These are phyloP conservation scores for Yarrowia galli DNA, from an alignment of 1,139 yeast species.

Conservation along the genomic window DNA sequence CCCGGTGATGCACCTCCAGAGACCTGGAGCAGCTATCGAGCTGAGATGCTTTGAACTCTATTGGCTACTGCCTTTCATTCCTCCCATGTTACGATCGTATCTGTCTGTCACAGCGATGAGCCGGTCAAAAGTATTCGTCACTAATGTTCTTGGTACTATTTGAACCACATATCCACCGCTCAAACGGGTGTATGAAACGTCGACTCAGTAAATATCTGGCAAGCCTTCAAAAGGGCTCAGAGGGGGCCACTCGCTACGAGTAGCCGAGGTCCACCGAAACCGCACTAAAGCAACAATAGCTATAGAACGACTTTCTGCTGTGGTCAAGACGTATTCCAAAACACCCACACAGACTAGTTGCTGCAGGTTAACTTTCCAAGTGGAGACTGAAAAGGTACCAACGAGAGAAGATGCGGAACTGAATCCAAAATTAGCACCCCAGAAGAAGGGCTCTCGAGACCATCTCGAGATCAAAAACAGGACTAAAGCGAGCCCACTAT, in stretches of 20 bases:
- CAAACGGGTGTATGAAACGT: too few relatives aligned
- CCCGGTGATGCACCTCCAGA: too few relatives aligned
- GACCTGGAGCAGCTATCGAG: too few relatives aligned
- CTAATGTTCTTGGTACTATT: too few relatives aligned
- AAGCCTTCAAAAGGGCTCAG: too few relatives aligned
- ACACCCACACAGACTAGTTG: too few relatives aligned
- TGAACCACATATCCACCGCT: too few relatives aligned
- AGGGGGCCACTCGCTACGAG: too few relatives aligned
- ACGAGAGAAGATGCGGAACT: background rate
- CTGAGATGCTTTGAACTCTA: background rate
- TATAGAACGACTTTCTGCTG: background rate
- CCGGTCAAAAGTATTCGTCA: background rate
- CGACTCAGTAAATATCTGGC: too few relatives aligned
- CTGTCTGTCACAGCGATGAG: background rate
- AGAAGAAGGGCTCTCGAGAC: background rate
- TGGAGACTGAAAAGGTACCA: conserved; percentile 6
- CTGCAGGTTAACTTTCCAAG: background rate
- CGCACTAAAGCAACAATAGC: background rate
- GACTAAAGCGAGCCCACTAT: background rate
- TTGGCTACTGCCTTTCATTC: background rate
- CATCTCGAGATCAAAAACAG: background rate
- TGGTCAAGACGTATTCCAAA: too few relatives aligned
- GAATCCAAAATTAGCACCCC: background rate
- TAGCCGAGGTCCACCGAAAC: background rate
- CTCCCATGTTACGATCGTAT: background rate